Evolutionary conservation across 352 stramenopile species (phyloP).

Genomic region (Plasmopara halstedii): DNA sequence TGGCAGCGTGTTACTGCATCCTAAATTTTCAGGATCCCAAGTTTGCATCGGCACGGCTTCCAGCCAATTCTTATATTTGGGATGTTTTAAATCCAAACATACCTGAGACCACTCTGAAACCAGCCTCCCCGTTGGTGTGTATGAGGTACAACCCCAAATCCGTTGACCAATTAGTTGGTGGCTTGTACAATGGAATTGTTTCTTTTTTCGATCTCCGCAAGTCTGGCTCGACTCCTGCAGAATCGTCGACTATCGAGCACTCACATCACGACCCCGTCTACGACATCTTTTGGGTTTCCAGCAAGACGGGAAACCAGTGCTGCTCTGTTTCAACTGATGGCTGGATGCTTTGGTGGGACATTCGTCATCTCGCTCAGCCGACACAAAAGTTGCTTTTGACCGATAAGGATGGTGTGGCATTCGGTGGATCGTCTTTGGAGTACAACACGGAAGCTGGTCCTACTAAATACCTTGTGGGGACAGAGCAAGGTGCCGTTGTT

Average conservation of each 20-base stretch:
- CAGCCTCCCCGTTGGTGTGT: conserved; percentile 81
- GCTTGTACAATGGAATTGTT: conserved; percentile 95
- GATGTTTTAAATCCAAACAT: conserved; percentile 97
- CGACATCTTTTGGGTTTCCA: conserved; percentile 95
- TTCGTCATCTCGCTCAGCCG: conserved; percentile 77
- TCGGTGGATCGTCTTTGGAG: conserved; percentile 92
- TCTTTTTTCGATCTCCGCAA: conserved; percentile 95
- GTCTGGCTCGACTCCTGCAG: conserved; percentile 74
- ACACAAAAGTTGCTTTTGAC: conserved; percentile 71
- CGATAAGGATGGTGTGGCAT: conserved; percentile 77
- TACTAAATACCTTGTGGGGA: conserved; percentile 97
- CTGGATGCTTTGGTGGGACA: conserved; percentile 89
- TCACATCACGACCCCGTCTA: conserved; percentile 96
- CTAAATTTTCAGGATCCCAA: conserved; percentile 94
- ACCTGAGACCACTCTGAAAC: conserved; percentile 90
- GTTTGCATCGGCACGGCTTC: conserved; percentile 73
- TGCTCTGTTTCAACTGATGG: conserved; percentile 95
- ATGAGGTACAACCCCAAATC: conserved; percentile 97
- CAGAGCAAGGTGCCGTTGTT: conserved; percentile 93
- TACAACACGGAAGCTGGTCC: conserved; percentile 95
- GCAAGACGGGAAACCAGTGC: conserved; percentile 95
- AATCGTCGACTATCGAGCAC: conserved; percentile 94
- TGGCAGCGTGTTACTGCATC: conserved; percentile 96
- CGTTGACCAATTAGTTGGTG: conserved; percentile 92
- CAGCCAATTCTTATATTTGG: conserved; percentile 93